Evolutionary conservation across 768 basidiomycete genomes (phyloP), one percentile per base, ranked within the genome.

Genomic region (Amanita muscaria): DNA sequence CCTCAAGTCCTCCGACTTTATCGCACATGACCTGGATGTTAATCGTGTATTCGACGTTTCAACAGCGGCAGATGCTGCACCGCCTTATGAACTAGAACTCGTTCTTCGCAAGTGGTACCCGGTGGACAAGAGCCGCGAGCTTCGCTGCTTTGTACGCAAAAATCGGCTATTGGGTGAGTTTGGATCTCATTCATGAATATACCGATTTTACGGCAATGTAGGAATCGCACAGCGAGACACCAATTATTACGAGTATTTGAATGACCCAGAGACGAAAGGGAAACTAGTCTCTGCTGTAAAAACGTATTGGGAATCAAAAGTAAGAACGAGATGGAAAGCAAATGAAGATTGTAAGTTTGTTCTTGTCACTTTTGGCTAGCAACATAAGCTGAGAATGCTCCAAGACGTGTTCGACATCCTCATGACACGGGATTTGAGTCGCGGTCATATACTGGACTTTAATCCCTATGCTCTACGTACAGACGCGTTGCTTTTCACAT

Each of bases 1-100:
- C 0, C 74, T 98, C 50, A 97, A 98, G 60, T 89, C 90, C 0
- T 92, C 89, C 24, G 88, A 94, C 60, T 93, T 93, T 52, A 69
- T 91, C 44, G 72, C 76, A 2, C 88, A 96, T 53, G 92, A 91
- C 56, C 61, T 93, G 6, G 72, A 69, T 44, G 53, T 61, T 1
- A 69, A 69, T 2, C 64, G 59, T 24, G 79, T 88, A 4, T 93
- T 93, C 47, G 78, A 79, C 14, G 79, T 76, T 0, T 88, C 44
- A 4, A 23, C 37, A 6, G 12, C 38, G 3, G n/a, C 27, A 4
- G 31, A 31, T 40, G 44, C 41, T 16, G 15, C 42, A 18, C 42
- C 58, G 0, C 34, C 48, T 1, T 87, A 88, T 56, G 69, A 79
- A 19, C 68, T 88, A 4, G 92, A 98, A 58, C 75, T 98, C 8